Evolutionary conservation across 1,284 basidiomycete species (phyloP).

Genomic region (Pseudozyma pruni): DNA sequence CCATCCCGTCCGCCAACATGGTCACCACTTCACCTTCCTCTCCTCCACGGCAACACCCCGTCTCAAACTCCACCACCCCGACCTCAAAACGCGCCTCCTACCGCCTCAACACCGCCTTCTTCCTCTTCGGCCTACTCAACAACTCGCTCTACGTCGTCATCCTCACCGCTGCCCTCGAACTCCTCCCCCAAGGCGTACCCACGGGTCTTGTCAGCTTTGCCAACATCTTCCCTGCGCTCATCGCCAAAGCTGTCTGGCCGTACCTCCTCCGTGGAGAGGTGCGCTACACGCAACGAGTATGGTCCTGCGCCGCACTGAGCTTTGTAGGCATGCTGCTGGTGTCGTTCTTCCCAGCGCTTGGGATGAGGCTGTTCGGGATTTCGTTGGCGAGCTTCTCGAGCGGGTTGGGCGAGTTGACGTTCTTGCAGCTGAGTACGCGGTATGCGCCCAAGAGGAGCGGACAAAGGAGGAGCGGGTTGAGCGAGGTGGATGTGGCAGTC

Average conservation of each 20-base stretch:
- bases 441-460: constrained; percentile 35
- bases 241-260: constrained; percentile 91
- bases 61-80: background rate
- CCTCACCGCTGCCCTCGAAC: constrained; percentile 90
- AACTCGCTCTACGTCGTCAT: constrained; percentile 84
- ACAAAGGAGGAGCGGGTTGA: constrained; percentile 4
- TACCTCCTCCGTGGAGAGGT: constrained; percentile 71
- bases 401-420: constrained; percentile 94
- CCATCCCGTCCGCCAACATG: constrained; percentile 2
- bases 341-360: constrained; percentile 77
- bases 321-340: constrained; percentile 73
- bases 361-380: constrained; percentile 84
- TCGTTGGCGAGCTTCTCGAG: constrained; percentile 88
- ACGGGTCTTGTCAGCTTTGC: constrained; percentile 86
- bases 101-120: constrained; percentile 59
- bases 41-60: background rate
- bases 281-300: constrained; percentile 51
- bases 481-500: constrained; percentile 3
- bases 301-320: constrained; percentile 68
- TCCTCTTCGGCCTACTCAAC: constrained; percentile 68
- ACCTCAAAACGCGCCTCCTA: constrained; percentile 17
- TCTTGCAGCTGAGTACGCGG: constrained; percentile 89
- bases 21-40: background rate
- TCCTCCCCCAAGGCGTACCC: constrained; percentile 76
- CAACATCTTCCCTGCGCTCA: constrained; percentile 69